Percentiles rank a stretch among this genome's conserved stretches.
phyloP scores from a whole-genome alignment of 768 basidiomycete genomes.

The Russula compacta region DNA sequence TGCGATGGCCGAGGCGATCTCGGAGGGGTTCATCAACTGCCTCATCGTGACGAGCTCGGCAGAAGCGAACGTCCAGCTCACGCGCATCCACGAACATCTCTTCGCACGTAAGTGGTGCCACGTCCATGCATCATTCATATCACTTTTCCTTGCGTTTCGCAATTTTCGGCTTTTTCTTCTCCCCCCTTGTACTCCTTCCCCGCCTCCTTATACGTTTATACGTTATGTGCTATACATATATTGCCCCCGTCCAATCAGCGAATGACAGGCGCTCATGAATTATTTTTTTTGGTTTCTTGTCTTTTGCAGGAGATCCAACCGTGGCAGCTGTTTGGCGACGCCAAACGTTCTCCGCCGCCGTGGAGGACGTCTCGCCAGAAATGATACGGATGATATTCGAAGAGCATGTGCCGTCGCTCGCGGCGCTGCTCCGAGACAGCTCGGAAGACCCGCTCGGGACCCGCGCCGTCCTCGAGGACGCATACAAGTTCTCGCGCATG shows the following conservation, averaged over 20 bases:
- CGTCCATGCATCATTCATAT: not conserved
- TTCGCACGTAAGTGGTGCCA: constrained; percentile 57
- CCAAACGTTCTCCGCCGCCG: constrained; percentile 82
- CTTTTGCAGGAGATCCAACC: constrained; percentile 60
- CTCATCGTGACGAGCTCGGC: constrained; percentile 78
- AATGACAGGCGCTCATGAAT: not conserved
- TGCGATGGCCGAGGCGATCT: constrained; percentile 66
- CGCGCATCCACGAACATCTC: constrained; percentile 81
- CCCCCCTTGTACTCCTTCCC: not conserved
- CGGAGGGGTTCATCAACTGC: constrained; percentile 75
- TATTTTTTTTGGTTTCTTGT: not conserved
- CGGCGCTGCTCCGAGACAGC: constrained; percentile 35
- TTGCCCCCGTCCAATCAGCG: not conserved
- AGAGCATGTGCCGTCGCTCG: constrained; percentile 64
- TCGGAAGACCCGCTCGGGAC: constrained; percentile 31
- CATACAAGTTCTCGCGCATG: constrained; percentile 78
- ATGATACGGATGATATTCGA: constrained; percentile 58
- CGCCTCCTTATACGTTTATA: too few relatives aligned
- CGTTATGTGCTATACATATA: too few relatives aligned
- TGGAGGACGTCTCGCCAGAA: constrained; percentile 64
- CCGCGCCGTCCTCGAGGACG: constrained; percentile 56
- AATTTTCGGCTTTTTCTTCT: not conserved
- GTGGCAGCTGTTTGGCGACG: constrained; percentile 88
- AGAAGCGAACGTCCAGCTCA: constrained; percentile 77
- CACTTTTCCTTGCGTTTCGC: not conserved